phyloP scores from a whole-genome alignment of 352 stramenopile genomes.

The Phytopythium vexans region DNA sequence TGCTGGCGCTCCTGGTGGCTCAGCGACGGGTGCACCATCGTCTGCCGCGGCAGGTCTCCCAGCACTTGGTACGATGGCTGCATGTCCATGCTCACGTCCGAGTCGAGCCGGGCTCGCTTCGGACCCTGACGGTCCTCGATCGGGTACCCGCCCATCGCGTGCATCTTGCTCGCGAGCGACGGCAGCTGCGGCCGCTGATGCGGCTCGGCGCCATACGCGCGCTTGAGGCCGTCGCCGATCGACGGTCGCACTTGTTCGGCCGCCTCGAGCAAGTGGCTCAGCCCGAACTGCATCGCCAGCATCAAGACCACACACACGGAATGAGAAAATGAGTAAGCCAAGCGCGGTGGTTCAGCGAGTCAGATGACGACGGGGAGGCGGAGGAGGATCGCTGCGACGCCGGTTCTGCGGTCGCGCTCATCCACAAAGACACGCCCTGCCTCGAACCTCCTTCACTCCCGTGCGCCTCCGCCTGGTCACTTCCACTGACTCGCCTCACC shows the following conservation, averaged over 20 bases:
- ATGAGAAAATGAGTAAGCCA: conserved; percentile 17
- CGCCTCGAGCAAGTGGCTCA: conserved; percentile 57
- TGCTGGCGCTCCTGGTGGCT: background rate
- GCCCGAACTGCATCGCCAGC: conserved; percentile 34
- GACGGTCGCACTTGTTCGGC: conserved; percentile 42
- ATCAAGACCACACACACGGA: conserved; percentile 11
- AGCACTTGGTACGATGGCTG: conserved; percentile 27
- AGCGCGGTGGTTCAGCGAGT: no score
- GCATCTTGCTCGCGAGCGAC: conserved; percentile 30
- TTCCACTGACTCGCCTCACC: background rate
- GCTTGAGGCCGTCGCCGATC: conserved; percentile 19
- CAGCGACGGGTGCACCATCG: conserved; percentile 24
- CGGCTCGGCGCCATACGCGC: background rate
- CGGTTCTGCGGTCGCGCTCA: background rate
- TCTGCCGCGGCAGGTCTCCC: conserved; percentile 22
- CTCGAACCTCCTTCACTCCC: conserved; percentile 2
- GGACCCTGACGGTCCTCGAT: conserved; percentile 16
- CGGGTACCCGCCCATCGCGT: conserved; percentile 34
- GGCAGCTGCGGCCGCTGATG: conserved; percentile 19
- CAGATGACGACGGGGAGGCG: no score
- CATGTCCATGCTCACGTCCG: conserved; percentile 27
- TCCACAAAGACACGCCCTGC: conserved; percentile 4
- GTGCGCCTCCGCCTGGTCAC: background rate
- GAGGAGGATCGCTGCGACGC: no score
- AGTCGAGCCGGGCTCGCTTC: conserved; percentile 33